Conservation (phyloP, 345 rosid genomes). For the Stellera chamaejasme region DNA sequence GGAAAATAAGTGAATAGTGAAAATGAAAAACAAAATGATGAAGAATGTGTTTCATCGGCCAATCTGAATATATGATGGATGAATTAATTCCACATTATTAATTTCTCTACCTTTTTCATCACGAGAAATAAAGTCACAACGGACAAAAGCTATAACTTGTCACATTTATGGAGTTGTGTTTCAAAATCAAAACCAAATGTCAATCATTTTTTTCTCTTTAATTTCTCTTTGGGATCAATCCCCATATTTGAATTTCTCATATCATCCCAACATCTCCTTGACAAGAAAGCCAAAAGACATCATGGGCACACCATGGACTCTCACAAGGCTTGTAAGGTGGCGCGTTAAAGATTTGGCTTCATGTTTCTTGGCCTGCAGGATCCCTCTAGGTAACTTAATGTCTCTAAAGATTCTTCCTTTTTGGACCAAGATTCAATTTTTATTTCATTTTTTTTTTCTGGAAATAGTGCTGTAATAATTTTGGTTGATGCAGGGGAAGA, state of each 20-base stretch:
- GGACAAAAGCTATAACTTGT: too few species aligned
- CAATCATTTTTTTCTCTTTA: too few species aligned
- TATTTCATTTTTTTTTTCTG: neutral
- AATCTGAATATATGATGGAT: too few species aligned
- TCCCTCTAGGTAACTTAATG: constrained; percentile 35
- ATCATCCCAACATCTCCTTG: neutral
- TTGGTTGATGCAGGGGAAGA: constrained; percentile 29
- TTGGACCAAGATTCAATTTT: neutral
- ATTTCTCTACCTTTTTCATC: too few species aligned
- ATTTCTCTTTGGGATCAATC: neutral
- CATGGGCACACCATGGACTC: constrained; percentile 43
- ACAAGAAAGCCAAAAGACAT: constrained; percentile 4
- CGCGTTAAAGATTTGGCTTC: constrained; percentile 53
- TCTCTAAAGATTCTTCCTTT: neutral
- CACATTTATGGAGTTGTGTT: too few species aligned
- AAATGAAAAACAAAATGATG: too few species aligned
- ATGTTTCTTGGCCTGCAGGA: constrained; percentile 50
- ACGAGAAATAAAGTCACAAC: too few species aligned
- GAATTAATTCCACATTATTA: too few species aligned
- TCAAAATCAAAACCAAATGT: too few species aligned
- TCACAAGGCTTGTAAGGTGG: constrained; percentile 47
- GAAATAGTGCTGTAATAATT: neutral
- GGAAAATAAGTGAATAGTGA: too few species aligned
- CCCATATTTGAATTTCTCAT: constrained; percentile 2
- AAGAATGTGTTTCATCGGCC: too few species aligned